These are phyloP conservation scores for Solanum dulcamara DNA, from an alignment of 257 asterid genomes.

Conservation along the genomic window DNA sequence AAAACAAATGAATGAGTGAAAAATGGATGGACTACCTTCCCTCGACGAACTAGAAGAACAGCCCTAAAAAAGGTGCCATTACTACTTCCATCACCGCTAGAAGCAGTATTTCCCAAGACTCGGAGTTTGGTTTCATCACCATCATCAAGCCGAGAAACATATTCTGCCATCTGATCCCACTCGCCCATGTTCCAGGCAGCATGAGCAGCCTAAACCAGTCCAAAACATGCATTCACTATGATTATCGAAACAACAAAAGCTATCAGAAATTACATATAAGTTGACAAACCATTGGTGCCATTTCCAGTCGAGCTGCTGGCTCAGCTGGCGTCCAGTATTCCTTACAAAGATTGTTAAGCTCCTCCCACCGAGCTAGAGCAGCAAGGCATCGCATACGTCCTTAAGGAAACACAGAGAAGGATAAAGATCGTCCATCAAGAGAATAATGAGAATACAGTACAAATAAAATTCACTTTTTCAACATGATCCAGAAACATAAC, in stretches of 20 bases:
- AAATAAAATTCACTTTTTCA: not conserved
- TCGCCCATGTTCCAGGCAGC: slow-evolving; percentile 99
- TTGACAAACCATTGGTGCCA: slow-evolving; percentile 90
- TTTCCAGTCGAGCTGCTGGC: slow-evolving; percentile 94
- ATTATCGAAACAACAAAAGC: not conserved
- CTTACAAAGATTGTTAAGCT: slow-evolving; percentile 95
- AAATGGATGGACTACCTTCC: slow-evolving; percentile 44
- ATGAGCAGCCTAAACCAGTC: slow-evolving; percentile 63
- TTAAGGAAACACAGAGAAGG: slow-evolving; percentile 15
- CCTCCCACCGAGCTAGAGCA: slow-evolving; percentile 99
- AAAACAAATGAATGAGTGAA: slow-evolving; percentile 2
- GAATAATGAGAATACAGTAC: not conserved
- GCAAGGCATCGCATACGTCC: slow-evolving; percentile 99
- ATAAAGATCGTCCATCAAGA: not conserved
- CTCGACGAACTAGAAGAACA: slow-evolving; percentile 81
- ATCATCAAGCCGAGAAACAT: slow-evolving; percentile 94
- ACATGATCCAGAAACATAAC: not conserved
- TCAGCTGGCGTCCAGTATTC: slow-evolving; percentile 99
- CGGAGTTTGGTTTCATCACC: slow-evolving; percentile 94
- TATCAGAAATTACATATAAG: not conserved
- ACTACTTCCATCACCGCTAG: slow-evolving; percentile 93
- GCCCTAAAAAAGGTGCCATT: slow-evolving; percentile 91
- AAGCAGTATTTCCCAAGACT: slow-evolving; percentile 88
- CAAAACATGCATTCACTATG: not conserved
- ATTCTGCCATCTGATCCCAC: slow-evolving; percentile 99